Percentiles rank a stretch among this genome's conserved stretches.
Evolutionary conservation across 192 early-diverging fungal genomes (phyloP).

Genomic region (Backusella morwellensis): DNA sequence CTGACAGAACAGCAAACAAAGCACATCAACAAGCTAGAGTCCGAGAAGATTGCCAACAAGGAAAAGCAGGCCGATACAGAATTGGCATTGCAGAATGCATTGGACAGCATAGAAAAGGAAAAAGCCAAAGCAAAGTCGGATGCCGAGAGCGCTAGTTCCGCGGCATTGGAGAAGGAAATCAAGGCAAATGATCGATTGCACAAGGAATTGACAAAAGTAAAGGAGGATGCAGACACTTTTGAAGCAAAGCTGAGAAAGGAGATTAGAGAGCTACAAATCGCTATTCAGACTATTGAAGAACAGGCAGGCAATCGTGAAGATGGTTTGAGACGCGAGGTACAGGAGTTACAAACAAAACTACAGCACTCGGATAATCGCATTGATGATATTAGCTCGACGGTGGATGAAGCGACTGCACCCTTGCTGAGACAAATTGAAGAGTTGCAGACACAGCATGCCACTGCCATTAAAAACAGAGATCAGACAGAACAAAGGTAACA

Average conservation of each 20-base stretch:
- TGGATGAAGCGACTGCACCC: conserved; percentile 45
- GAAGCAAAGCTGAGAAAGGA: conserved; percentile 33
- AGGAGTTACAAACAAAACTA: conserved; percentile 38
- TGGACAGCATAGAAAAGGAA: conserved; percentile 20
- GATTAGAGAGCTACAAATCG: conserved; percentile 44
- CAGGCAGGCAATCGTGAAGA: conserved; percentile 44
- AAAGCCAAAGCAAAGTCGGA: conserved; percentile 18
- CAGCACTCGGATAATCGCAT: conserved; percentile 39
- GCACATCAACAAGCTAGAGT: conserved; percentile 28
- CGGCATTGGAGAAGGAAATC: conserved; percentile 47
- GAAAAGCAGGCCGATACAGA: conserved; percentile 12
- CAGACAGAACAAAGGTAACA: conserved; percentile 40
- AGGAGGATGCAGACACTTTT: conserved; percentile 30
- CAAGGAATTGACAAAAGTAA: conserved; percentile 36
- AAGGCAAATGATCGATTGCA: conserved; percentile 41
- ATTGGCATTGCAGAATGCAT: neutral
- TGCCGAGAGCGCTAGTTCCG: conserved; percentile 36
- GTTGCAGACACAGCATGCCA: conserved; percentile 41
- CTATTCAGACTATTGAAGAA: conserved; percentile 40
- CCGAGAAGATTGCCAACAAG: conserved; percentile 1
- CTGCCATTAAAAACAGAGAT: conserved; percentile 42
- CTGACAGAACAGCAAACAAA: conserved; percentile 31
- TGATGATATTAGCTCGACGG: conserved; percentile 34
- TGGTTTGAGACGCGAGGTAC: conserved; percentile 32
- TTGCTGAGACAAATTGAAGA: conserved; percentile 45